Evolutionary conservation across 768 basidiomycete genomes (phyloP).

Genomic region (Lyophyllum semitale): DNA sequence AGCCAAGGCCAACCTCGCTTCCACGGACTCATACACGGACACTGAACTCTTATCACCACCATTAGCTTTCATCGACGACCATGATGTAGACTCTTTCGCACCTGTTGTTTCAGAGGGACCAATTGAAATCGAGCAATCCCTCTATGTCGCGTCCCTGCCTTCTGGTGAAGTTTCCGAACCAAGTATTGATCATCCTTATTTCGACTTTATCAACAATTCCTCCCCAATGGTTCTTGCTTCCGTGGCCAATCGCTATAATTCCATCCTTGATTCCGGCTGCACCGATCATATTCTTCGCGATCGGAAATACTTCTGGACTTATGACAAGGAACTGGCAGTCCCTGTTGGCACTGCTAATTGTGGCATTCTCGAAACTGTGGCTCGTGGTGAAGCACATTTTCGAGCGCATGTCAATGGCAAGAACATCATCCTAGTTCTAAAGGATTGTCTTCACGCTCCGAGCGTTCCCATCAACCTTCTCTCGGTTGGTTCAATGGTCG

Average conservation of each 20-base stretch:
- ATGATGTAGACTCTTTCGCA: not conserved
- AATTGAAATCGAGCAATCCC: not conserved
- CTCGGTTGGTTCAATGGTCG: constrained; percentile 18
- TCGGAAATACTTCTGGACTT: constrained; percentile 13
- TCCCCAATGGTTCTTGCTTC: not conserved
- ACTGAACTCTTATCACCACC: not conserved
- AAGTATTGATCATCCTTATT: too few species aligned
- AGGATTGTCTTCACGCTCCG: constrained; percentile 25
- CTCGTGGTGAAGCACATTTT: constrained; percentile 16
- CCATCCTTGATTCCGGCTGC: constrained; percentile 23
- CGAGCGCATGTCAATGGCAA: not conserved
- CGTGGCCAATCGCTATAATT: not conserved
- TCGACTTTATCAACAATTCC: not conserved
- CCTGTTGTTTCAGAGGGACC: not conserved
- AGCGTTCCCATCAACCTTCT: constrained; percentile 23
- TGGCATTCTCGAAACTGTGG: constrained; percentile 7
- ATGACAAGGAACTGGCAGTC: not conserved
- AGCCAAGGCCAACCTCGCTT: not conserved
- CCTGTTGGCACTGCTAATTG: constrained; percentile 22
- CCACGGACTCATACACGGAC: not conserved
- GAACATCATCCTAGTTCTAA: constrained; percentile 6
- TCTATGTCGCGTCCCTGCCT: not conserved
- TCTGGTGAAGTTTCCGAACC: not conserved
- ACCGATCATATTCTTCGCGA: constrained; percentile 21
- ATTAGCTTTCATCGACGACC: not conserved